Evolutionary conservation across 192 early-diverging fungal genomes (phyloP).

Genomic region (Coemansia sp.): DNA sequence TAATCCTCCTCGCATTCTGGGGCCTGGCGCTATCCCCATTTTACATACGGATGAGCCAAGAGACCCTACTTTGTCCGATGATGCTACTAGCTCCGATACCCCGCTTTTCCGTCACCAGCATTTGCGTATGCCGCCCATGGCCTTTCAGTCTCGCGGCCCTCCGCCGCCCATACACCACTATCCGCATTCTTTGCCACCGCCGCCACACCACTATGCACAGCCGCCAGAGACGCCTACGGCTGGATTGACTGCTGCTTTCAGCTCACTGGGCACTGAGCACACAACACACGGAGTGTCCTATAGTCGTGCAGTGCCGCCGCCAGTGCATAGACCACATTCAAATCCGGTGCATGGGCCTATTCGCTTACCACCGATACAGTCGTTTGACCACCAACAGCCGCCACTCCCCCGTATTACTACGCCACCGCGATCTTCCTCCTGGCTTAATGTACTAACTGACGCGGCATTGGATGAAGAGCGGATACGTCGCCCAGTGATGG

Average conservation of each 20-base stretch:
- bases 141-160: neutral
- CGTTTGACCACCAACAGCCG: conserved; percentile 25
- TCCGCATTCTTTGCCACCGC: neutral
- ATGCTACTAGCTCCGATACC: conserved; percentile 24
- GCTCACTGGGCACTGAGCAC: conserved; percentile 22
- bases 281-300: neutral
- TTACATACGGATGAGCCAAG: conserved; percentile 30
- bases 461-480: neutral
- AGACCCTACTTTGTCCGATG: conserved; percentile 5
- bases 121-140: neutral
- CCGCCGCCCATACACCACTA: neutral
- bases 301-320: neutral
- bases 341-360: conserved; percentile 7
- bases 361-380: conserved; percentile 45
- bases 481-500: neutral
- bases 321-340: neutral
- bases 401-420: neutral
- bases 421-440: neutral
- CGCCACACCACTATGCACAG: neutral
- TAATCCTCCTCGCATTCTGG: conserved; percentile 20
- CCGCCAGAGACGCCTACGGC: conserved; percentile 36
- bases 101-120: conserved; percentile 17
- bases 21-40: conserved; percentile 47
- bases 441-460: conserved; percentile 10
- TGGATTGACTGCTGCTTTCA: conserved; percentile 35